phyloP scores from a whole-genome alignment of 1,284 basidiomycete species.

The Sporisorium scitamineum region DNA sequence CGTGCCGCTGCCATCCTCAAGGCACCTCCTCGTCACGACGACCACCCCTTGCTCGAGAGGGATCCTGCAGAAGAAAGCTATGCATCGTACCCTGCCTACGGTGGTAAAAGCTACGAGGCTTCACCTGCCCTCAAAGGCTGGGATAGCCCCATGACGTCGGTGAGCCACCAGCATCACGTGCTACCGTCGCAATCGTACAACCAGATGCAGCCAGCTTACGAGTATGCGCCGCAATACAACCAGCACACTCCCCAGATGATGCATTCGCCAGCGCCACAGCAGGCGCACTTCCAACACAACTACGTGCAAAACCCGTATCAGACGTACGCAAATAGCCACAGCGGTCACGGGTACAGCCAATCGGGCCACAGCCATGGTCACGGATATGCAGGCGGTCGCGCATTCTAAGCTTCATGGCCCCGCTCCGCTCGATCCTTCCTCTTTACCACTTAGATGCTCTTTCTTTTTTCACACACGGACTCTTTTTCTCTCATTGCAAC shows the following conservation, averaged over 20 bases:
- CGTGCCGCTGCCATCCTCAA: conserved; percentile 23
- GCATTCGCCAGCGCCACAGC: conserved; percentile 13
- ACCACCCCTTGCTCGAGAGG: conserved; percentile 32
- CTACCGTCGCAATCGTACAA: conserved; percentile 21
- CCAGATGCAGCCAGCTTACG: conserved; percentile 21
- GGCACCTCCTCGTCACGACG: conserved; percentile 31
- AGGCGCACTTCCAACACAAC: conserved; percentile 18
- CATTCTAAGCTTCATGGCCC: conserved; percentile 18
- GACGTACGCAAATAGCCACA: background rate
- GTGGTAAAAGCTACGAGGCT: conserved; percentile 6
- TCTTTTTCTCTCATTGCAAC: background rate
- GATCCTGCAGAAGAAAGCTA: conserved; percentile 19
- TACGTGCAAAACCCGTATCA: conserved; percentile 38
- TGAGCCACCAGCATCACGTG: conserved; percentile 35
- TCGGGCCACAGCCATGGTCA: conserved; percentile 1
- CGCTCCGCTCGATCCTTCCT: too few species aligned
- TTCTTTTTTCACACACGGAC: conserved; percentile 19
- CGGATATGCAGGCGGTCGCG: conserved; percentile 9
- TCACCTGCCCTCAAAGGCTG: conserved; percentile 29
- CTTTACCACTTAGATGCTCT: conserved; percentile 6
- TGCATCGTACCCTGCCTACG: conserved; percentile 30
- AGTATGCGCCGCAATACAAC: conserved; percentile 9
- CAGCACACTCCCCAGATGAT: conserved; percentile 9
- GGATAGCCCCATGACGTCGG: conserved; percentile 42
- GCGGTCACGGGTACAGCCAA: conserved; percentile 2